Percentiles rank a stretch among this genome's conserved stretches.
phyloP scores from a whole-genome alignment of 2,329 filamentous ascomycete genomes.

The Magnaporthiopsis incrustans region DNA sequence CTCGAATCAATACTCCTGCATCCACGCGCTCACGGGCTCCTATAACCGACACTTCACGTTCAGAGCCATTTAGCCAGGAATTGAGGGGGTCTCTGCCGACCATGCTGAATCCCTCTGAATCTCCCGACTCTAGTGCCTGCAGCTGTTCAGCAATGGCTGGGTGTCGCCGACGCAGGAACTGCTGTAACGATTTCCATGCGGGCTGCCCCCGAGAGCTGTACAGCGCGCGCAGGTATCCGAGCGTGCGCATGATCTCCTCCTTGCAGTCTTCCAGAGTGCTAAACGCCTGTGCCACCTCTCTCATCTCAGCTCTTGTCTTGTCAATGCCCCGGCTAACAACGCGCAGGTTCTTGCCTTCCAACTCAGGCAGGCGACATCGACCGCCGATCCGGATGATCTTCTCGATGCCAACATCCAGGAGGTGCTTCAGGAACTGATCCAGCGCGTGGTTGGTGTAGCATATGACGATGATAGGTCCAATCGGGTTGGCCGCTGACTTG shows the following conservation, averaged over 20 bases:
- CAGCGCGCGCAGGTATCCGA: neutral
- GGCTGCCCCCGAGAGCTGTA: neutral
- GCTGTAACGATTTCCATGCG: neutral
- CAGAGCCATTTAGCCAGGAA: neutral
- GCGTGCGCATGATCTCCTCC: neutral
- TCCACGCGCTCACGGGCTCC: neutral
- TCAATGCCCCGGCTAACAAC: neutral
- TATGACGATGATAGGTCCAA: constrained; percentile 42
- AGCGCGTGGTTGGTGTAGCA: constrained; percentile 45
- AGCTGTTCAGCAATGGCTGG: no score
- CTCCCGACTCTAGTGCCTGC: no score
- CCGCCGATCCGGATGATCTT: constrained; percentile 54
- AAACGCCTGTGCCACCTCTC: neutral
- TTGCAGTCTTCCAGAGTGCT: neutral
- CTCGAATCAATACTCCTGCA: neutral
- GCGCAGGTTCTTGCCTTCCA: constrained; percentile 7
- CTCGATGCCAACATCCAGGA: constrained; percentile 37
- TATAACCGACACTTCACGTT: no score
- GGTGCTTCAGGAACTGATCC: constrained; percentile 52
- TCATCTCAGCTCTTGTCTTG: neutral
- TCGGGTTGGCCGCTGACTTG: constrained; percentile 21
- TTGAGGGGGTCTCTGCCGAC: neutral
- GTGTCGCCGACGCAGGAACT: neutral
- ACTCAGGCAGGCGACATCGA: constrained; percentile 7
- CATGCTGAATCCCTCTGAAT: neutral